Evolutionary conservation across 257 asterid genomes (phyloP).

Genomic region (Fraxinus americana): DNA sequence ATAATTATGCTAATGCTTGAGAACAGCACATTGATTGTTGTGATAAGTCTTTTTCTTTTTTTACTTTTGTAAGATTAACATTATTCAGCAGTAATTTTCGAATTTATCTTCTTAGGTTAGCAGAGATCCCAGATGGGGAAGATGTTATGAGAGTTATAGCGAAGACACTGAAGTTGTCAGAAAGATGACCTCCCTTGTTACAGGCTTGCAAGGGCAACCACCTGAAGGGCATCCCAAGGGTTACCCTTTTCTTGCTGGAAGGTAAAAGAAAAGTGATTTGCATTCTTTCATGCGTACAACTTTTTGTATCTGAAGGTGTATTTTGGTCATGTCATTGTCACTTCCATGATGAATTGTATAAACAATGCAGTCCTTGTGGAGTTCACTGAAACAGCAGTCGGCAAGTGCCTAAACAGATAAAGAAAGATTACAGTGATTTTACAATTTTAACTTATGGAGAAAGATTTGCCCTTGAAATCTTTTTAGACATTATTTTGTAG

Average conservation of each 20-base stretch:
- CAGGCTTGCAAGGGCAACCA: conserved; percentile 93
- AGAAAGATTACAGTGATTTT: conserved; percentile 8
- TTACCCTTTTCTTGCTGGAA: conserved; percentile 93
- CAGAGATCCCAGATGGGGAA: conserved; percentile 98
- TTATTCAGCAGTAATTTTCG: conserved; percentile 21
- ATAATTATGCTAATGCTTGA: conserved; percentile 6
- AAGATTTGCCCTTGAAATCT: background rate
- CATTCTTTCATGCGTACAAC: conserved; percentile 5
- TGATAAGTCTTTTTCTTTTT: background rate
- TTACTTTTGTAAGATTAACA: background rate
- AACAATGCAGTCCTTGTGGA: background rate
- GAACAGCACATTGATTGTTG: conserved; percentile 7
- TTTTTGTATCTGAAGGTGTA: background rate
- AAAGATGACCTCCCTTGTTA: conserved; percentile 79
- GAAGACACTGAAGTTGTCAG: conserved; percentile 81
- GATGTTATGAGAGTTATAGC: conserved; percentile 87
- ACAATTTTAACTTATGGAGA: conserved; percentile 6
- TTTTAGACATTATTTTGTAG: background rate
- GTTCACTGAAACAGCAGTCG: background rate
- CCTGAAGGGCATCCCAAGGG: conserved; percentile 86
- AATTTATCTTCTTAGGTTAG: conserved; percentile 53
- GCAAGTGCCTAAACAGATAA: conserved; percentile 7
- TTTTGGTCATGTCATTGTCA: conserved; percentile 3
- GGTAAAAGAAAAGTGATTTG: conserved; percentile 39
- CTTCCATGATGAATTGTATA: background rate